Base-by-base conservation (phyloP, 805 yeast species). In the Ascoidea tarda region DNA sequence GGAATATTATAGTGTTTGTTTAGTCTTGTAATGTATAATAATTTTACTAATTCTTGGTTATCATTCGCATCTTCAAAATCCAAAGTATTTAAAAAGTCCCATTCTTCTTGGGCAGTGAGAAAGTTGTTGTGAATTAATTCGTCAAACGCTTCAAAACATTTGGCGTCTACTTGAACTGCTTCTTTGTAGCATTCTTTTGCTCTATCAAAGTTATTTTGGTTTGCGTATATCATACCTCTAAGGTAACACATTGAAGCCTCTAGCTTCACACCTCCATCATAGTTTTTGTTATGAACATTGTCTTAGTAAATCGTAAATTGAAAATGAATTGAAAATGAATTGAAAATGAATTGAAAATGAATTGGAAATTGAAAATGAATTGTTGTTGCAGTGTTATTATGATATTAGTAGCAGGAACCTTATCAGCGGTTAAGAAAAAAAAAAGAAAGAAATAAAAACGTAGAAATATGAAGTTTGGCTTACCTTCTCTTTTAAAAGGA, bases 131-230 rank as follows among this genome's bases (percentile, higher is more conserved):
- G 69, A 1, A 86, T 75, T 50, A 91, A 73, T 62, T 85, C 89
- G 59, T 86, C 79, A 63, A 88, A 88, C 0, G 98, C 97, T 59
- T 91, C 99, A 64, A 73, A 91, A 66, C 97, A 93, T 64, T 89
- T 87, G 6, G 86, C 89, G 65, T 91, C 98, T 1, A 87, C 87
- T 58, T 78, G 59, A 0, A 90, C 81, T 0, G 98, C 96, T 61
- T 88, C 96, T 61, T 81, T 80, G 60, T 81, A 89, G 51, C 93
- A 84, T 52, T 85, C 89, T 60, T 86, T 88, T 0, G 98, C 98
- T 56, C 77, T 74, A 21, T 84, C 93, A 60, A 87, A 83, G 66
- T 87, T 87, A 63, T 87, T 87, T 61, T 84, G 90, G 56, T 83
- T 81, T 8, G 91, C 77, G 64, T 82, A 89, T 3, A 91, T 82